Evolutionary conservation across 129 eudicot species (phyloP).

Genomic region (Tagetes patula): DNA sequence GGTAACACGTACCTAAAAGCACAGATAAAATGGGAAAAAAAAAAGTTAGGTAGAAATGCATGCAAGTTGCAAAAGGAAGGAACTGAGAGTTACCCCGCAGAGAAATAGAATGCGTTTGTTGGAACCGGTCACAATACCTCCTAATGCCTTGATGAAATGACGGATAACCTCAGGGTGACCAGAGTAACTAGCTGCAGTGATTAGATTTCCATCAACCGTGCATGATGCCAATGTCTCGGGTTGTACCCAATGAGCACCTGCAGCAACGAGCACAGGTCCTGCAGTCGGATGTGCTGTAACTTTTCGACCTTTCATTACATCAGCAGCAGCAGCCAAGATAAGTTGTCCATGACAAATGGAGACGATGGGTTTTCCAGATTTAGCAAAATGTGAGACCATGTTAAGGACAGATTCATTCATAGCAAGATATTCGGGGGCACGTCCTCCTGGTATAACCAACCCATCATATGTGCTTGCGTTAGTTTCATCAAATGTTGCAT

Average conservation of each 20-base stretch:
- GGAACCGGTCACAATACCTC: conserved; percentile 66
- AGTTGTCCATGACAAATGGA: conserved; percentile 80
- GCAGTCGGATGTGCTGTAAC: conserved; percentile 77
- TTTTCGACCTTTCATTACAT: conserved; percentile 55
- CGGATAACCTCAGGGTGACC: conserved; percentile 74
- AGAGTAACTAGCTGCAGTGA: conserved; percentile 61
- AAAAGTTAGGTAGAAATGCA: not conserved
- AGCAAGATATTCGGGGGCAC: conserved; percentile 95
- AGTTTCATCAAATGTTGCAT: conserved; percentile 78
- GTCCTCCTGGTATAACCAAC: conserved; percentile 77
- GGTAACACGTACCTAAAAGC: not conserved
- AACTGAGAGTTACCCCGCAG: conserved; percentile 72
- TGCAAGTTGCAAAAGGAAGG: conserved; percentile 1
- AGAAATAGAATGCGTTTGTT: conserved; percentile 69
- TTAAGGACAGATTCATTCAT: conserved; percentile 61
- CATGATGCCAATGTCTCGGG: conserved; percentile 64
- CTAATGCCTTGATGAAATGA: conserved; percentile 71
- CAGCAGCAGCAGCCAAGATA: conserved; percentile 90
- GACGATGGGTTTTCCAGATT: conserved; percentile 70
- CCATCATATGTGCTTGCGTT: conserved; percentile 76
- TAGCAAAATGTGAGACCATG: conserved; percentile 61
- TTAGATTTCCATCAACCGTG: conserved; percentile 65
- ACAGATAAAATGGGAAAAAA: not conserved
- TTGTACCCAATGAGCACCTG: conserved; percentile 93
- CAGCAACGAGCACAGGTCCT: conserved; percentile 68